Evolutionary conservation across 2,329 filamentous ascomycete species (phyloP).

Genomic region (Botrytis medusae): DNA sequence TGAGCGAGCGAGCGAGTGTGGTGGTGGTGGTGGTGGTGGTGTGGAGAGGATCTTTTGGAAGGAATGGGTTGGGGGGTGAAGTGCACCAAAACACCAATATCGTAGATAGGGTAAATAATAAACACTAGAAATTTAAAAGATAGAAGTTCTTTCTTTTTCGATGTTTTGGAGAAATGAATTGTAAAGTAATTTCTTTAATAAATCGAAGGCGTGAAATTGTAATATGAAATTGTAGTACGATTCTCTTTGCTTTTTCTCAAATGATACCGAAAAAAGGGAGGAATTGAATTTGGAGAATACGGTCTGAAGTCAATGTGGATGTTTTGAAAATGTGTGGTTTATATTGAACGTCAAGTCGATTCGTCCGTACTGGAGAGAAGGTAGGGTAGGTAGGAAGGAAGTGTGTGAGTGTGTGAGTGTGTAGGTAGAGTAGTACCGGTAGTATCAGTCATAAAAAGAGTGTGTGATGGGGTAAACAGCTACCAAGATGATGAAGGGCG

Average conservation of each 20-base stretch:
- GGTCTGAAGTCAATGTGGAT: not conserved
- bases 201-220: not conserved
- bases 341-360: not conserved
- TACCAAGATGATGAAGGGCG: too few species aligned
- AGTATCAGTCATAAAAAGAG: not conserved
- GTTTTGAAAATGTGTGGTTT: not conserved
- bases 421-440: not conserved
- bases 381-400: not conserved
- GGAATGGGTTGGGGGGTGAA: constrained; percentile 17
- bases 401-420: not conserved
- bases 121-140: constrained; percentile 5
- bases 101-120: constrained; percentile 8
- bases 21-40: not conserved
- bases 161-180: not conserved
- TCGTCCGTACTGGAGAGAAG: not conserved
- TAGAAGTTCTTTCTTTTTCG: constrained; percentile 16
- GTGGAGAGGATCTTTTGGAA: not conserved
- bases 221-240: not conserved
- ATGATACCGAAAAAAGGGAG: not conserved
- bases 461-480: too few species aligned
- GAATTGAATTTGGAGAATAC: constrained; percentile 3
- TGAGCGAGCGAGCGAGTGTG: not conserved
- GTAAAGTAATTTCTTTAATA: not conserved
- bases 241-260: constrained; percentile 1
- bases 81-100: not conserved